phyloP scores from a whole-genome alignment of 352 stramenopile species.

The Phytopythium vexans region DNA sequence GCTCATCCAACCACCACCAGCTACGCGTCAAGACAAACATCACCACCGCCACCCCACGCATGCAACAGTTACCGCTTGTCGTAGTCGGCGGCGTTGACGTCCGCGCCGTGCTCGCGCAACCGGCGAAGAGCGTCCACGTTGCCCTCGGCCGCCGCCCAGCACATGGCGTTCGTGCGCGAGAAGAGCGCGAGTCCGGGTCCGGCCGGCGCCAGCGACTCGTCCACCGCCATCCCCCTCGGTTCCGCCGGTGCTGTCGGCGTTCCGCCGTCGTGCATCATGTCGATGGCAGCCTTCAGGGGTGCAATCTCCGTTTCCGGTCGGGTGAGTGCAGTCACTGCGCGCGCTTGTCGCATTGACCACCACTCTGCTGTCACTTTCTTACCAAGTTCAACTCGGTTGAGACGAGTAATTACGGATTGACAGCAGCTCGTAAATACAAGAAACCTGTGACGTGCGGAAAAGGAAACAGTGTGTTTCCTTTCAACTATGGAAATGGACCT shows the following conservation, averaged over 20 bases:
- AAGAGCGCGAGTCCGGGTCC: constrained; percentile 12
- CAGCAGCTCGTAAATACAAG: no score
- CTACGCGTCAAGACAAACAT: neutral
- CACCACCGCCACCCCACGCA: neutral
- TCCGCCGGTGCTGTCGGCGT: neutral
- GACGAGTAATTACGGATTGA: no score
- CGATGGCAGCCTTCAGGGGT: no score
- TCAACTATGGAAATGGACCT: no score
- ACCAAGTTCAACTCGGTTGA: no score
- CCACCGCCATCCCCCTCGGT: neutral
- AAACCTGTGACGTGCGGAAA: no score
- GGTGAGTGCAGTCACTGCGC: no score
- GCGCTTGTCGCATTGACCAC: no score
- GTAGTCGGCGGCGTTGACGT: constrained; percentile 77
- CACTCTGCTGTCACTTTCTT: no score
- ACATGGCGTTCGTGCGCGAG: constrained; percentile 71
- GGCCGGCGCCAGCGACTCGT: neutral
- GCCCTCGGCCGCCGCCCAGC: constrained; percentile 64
- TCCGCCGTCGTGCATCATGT: neutral
- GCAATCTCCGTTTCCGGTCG: no score
- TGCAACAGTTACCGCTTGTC: constrained; percentile 50
- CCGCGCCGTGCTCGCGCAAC: constrained; percentile 51
- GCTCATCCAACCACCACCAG: neutral
- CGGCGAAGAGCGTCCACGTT: constrained; percentile 59
- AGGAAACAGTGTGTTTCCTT: no score